phyloP scores from a whole-genome alignment of 805 yeast genomes.

The Jamesozyma gamospora region DNA sequence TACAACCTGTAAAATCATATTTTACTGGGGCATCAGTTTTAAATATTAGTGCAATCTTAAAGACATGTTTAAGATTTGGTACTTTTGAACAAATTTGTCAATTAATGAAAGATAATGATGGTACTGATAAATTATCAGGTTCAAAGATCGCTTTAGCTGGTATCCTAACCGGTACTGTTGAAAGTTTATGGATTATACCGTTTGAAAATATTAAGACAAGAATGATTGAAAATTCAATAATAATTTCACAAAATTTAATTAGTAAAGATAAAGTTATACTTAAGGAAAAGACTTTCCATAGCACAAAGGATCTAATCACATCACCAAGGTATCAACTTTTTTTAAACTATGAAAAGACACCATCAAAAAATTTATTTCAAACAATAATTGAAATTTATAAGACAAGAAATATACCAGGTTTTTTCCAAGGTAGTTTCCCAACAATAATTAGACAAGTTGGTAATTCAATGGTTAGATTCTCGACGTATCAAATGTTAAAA shows the following conservation, averaged over 20 bases:
- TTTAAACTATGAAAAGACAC: conserved; percentile 37
- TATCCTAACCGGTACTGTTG: conserved; percentile 69
- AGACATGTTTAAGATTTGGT: conserved; percentile 63
- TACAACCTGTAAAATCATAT: conserved; percentile 24
- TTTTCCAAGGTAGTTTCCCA: conserved; percentile 73
- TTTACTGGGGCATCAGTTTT: conserved; percentile 64
- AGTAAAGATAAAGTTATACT: neutral
- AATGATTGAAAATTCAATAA: conserved; percentile 60
- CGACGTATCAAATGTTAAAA: conserved; percentile 68
- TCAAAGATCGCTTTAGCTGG: conserved; percentile 82
- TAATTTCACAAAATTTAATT: conserved; percentile 7
- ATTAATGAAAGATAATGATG: conserved; percentile 39
- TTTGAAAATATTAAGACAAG: conserved; percentile 78
- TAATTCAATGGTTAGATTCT: conserved; percentile 73
- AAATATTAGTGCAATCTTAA: conserved; percentile 62
- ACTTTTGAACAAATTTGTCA: conserved; percentile 67
- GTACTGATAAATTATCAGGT: conserved; percentile 58
- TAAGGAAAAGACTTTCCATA: conserved; percentile 26
- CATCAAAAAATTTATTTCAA: conserved; percentile 43
- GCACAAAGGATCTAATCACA: conserved; percentile 11
- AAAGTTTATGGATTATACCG: conserved; percentile 77
- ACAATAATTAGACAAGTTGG: conserved; percentile 72
- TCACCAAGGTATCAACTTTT: conserved; percentile 27
- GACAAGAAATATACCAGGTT: conserved; percentile 67
- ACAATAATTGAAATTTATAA: conserved; percentile 57